phyloP scores from a whole-genome alignment of 208 protist species.

The Trypanosoma grayi region DNA sequence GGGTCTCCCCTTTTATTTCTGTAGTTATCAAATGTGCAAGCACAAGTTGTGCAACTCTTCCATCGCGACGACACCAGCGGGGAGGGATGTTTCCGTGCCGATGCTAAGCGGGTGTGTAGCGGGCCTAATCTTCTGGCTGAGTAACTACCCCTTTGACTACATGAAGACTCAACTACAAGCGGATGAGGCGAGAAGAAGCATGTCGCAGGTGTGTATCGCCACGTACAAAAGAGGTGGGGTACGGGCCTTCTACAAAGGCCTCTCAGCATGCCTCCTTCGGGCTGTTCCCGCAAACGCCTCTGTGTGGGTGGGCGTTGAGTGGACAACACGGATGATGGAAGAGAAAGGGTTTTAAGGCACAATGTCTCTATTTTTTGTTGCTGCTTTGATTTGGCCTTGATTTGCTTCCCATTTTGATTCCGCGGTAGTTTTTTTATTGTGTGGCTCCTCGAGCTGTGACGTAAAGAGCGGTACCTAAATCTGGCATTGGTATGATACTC shows the following conservation, averaged over 20 bases:
- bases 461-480: too few species aligned
- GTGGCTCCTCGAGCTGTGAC: background rate
- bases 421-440: background rate
- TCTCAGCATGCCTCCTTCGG: conserved; percentile 59
- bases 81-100: conserved; percentile 43
- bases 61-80: conserved; percentile 16
- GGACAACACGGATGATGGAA: conserved; percentile 43
- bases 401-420: background rate
- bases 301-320: conserved; percentile 66
- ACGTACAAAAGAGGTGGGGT: conserved; percentile 44
- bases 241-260: conserved; percentile 57
- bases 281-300: conserved; percentile 66
- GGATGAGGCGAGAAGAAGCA: conserved; percentile 25
- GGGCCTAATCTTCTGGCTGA: conserved; percentile 61
- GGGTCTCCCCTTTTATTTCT: conserved; percentile 75
- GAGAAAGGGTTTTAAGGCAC: conserved; percentile 33
- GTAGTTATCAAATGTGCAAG: conserved; percentile 40
- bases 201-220: conserved; percentile 29
- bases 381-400: too few species aligned
- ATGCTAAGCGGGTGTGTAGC: conserved; percentile 54
- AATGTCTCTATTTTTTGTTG: background rate
- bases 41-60: conserved; percentile 8
- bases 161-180: conserved; percentile 70
- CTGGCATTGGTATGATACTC: background rate
- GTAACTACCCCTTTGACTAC: conserved; percentile 74